These are phyloP conservation scores for Botrytis elliptica DNA, from an alignment of 2,329 filamentous ascomycete species.

Conservation along the genomic window DNA sequence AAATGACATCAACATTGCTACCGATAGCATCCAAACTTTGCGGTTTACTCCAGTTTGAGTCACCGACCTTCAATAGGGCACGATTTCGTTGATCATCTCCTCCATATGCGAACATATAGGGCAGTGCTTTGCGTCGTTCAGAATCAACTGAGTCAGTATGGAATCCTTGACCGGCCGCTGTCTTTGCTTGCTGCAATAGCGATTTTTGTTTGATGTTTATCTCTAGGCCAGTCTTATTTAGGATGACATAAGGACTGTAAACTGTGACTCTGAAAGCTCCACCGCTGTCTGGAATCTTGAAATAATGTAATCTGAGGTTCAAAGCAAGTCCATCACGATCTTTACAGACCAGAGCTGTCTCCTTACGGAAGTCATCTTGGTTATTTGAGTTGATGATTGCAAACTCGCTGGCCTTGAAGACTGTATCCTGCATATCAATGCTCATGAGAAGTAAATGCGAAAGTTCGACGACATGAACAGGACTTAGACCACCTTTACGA, in stretches of 20 bases:
- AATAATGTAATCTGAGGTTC: conserved; percentile 86
- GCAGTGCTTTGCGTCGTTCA: conserved; percentile 70
- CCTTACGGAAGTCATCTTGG: conserved; percentile 83
- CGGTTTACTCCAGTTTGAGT: conserved; percentile 94
- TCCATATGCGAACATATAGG: conserved; percentile 94
- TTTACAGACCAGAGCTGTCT: conserved; percentile 75
- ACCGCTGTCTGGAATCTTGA: conserved; percentile 82
- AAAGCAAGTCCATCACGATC: conserved; percentile 79
- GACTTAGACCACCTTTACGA: conserved; percentile 92
- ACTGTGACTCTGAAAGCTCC: conserved; percentile 95
- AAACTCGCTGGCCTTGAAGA: conserved; percentile 93
- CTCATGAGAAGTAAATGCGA: conserved; percentile 91
- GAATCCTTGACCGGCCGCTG: conserved; percentile 78
- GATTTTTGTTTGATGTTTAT: conserved; percentile 86
- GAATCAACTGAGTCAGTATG: conserved; percentile 47
- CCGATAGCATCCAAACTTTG: conserved; percentile 98
- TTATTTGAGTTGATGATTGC: conserved; percentile 91
- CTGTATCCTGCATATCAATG: conserved; percentile 93
- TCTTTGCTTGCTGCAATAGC: conserved; percentile 78
- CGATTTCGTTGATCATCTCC: conserved; percentile 90
- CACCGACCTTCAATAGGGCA: conserved; percentile 80
- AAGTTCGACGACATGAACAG: conserved; percentile 93
- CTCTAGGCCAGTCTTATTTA: conserved; percentile 92
- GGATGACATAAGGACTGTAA: conserved; percentile 89
- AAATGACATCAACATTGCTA: conserved; percentile 82